Evolutionary conservation across 1,284 basidiomycete species (phyloP).

Genomic region (Ustilago crameri): DNA sequence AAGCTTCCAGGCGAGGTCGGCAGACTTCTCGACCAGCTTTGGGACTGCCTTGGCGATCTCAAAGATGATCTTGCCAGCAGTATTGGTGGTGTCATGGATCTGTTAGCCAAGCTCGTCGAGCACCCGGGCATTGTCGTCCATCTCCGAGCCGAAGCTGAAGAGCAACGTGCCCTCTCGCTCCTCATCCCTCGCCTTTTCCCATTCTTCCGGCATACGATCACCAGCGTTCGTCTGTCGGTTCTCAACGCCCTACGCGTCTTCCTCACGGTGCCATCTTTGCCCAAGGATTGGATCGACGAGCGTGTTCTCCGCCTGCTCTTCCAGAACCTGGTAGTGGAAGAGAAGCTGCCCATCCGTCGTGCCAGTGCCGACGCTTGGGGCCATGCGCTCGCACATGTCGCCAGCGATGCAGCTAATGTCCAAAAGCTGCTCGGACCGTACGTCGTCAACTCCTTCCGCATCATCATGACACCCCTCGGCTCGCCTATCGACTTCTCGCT

Average conservation of each 20-base stretch:
- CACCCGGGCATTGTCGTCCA: constrained; percentile 79
- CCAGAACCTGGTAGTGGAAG: constrained; percentile 94
- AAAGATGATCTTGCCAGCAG: constrained; percentile 97
- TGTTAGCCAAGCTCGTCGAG: constrained; percentile 68
- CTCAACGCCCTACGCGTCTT: constrained; percentile 89
- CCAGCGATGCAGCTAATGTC: constrained; percentile 26
- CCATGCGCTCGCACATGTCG: constrained; percentile 73
- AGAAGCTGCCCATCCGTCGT: constrained; percentile 84
- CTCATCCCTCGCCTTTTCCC: constrained; percentile 91
- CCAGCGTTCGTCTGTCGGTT: constrained; percentile 90
- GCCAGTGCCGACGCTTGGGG: constrained; percentile 82
- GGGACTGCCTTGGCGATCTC: constrained; percentile 90
- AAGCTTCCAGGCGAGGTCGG: constrained; percentile 73
- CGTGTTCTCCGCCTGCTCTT: constrained; percentile 86
- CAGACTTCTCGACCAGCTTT: constrained; percentile 83
- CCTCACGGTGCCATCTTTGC: constrained; percentile 79
- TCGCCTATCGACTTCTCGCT: constrained; percentile 78
- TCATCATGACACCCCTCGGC: constrained; percentile 91
- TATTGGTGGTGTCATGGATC: constrained; percentile 96
- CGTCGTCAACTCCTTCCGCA: constrained; percentile 71
- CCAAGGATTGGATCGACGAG: constrained; percentile 83
- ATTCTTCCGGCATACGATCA: constrained; percentile 97
- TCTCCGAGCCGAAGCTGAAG: constrained; percentile 68
- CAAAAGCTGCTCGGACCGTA: constrained; percentile 56
- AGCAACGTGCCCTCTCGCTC: constrained; percentile 72